Base-by-base conservation (phyloP, 148 eudicot species). In the Persicaria maculosa region DNA sequence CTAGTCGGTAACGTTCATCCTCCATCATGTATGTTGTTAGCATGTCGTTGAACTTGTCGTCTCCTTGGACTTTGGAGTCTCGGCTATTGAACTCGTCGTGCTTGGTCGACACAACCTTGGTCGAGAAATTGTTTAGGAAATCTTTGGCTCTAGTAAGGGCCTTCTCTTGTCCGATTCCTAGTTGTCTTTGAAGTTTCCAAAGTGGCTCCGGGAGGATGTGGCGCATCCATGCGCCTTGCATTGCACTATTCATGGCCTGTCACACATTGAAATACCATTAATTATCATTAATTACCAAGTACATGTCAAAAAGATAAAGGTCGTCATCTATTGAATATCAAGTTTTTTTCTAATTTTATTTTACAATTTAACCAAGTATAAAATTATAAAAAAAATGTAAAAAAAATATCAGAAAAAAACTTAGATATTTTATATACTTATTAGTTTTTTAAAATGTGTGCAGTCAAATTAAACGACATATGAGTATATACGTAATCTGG, bases 121-220 rank as follows among this genome's bases (percentile, higher is more conserved):
- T 17, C 14, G 74, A n/a, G 10, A 74, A 43, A 5, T 19, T 22
- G n/a, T 81, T 48, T 0, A 81, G 47, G 17, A 17, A n/a, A 4
- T 58, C 55, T 59, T 50, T 20, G 0, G 83, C 80, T 44, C 77
- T 11, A 0, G 6, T 11, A 6, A 83, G 73, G 50, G 68, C 65
- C 76, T 46, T 83, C 61, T 83, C 85, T 9, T 67, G 72, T 0
- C 85, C 85, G 25, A 83, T 36, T 58, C 53, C 58, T 8, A 80
- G 67, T 71, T 71, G 55, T 14, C 44, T 62, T 47, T 79, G 83
- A 55, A 83, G 47, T 80, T 77, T 79, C 85, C 82, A 83, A 25
- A 77, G 1, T 22, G 70, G 36, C 65, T 79, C 76, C 0, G 85
- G 85, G 54, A 79, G 31, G 0, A 83, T 5, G 40, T 83, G 82